Base-by-base conservation (phyloP, 768 basidiomycete genomes). In the Suillus americanus region DNA sequence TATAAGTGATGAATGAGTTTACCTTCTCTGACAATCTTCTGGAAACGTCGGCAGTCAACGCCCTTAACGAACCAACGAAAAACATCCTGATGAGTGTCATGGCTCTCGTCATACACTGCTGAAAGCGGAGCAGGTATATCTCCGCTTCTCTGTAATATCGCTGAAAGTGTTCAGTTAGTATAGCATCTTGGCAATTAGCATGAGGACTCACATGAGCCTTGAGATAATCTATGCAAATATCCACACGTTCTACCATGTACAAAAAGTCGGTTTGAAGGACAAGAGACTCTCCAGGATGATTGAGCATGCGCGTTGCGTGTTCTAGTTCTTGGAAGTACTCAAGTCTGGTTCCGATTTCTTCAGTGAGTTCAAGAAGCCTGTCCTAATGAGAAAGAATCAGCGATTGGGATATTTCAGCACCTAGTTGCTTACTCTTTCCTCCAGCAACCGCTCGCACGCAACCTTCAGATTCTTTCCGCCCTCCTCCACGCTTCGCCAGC, bases 51-150 rank as follows among this genome's bases (percentile, higher is more conserved):
- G 85, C 79, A 1, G 91, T 87, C 13, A 97, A 82, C 0, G 90
- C 88, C 46, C 90, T 84, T 7, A 99, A 80, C 9, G 92, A 90
- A 5, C 89, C 90, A 7, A 97, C 89, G 71, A 97, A 98, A 78
- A 91, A 95, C 88, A 99, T 96, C 77, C 93, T 97, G 80, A 99
- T 94, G 51, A 99, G 84, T 0, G 96, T 99, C 97, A 99, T 98
- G 12, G 94, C 92, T 33, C 97, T 88, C 0, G 95, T 97, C 86
- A 99, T 91, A 74, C 97, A 99, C 77, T 99, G 97, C 72, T 97
- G 97, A 77, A 96, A 99, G 28, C 97, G 89, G 37, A 99, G 83
- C n/a, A 97, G 81, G 75, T 97, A 98, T 23, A 99, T 81, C 70
- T 98, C 95, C 9, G 95, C 89, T 79, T 99, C 97, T 68, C 85